Conservation (phyloP, 768 basidiomycete species). For the Erythrobasidium yunnanense region DNA sequence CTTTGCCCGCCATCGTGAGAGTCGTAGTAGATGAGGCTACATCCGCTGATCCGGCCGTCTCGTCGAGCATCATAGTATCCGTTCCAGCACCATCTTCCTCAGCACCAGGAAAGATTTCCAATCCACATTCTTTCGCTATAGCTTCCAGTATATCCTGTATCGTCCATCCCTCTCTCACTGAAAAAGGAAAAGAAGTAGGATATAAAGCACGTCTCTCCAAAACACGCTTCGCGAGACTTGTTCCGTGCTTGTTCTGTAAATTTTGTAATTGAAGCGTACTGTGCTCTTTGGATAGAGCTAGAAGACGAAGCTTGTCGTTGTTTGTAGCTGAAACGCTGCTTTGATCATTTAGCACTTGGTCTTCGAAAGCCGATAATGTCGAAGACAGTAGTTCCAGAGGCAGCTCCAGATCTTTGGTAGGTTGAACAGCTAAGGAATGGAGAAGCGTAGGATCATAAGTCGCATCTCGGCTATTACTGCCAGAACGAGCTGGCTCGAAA, state of each 20-base stretch:
- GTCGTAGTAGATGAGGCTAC: not conserved
- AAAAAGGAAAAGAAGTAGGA: not conserved
- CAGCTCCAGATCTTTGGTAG: not conserved
- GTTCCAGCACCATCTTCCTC: conserved; percentile 2
- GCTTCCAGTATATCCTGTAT: conserved; percentile 1
- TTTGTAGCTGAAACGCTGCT: not conserved
- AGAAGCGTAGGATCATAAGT: not conserved
- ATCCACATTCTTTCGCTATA: conserved; percentile 12
- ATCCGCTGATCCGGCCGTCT: not conserved
- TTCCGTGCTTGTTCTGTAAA: not conserved
- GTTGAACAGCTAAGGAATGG: not conserved
- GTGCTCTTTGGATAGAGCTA: conserved; percentile 1
- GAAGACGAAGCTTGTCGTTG: conserved; percentile 3
- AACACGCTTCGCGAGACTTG: not conserved
- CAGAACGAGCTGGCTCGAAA: not conserved
- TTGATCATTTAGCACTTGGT: not conserved
- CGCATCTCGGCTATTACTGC: not conserved
- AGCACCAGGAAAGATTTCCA: conserved; percentile 11
- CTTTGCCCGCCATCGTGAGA: conserved; percentile 22
- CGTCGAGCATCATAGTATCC: not conserved
- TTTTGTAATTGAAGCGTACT: not conserved
- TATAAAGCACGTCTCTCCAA: not conserved
- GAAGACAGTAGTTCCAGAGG: conserved; percentile 7
- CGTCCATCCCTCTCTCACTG: not conserved
- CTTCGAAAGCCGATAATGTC: conserved; percentile 2